Conservation (phyloP, 2,329 filamentous ascomycete species). For the Pseudogymnoascus sp. region DNA sequence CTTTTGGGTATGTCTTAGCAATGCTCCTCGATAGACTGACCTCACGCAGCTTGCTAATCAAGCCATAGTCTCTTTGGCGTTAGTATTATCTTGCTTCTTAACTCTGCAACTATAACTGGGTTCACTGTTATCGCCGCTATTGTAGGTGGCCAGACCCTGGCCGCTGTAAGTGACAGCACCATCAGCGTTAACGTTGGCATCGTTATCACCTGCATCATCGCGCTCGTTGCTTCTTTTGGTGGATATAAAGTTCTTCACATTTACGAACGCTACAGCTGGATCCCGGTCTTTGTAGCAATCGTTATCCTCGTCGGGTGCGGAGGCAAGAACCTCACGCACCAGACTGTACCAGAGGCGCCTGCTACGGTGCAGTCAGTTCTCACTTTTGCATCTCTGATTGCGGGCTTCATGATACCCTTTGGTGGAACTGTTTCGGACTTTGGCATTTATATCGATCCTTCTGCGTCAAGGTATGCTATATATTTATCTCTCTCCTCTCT, state of each 20-base stretch:
- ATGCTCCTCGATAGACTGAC: slow-evolving; percentile 13
- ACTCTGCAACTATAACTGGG: slow-evolving; percentile 55
- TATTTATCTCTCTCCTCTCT: slow-evolving; percentile 19
- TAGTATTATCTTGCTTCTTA: slow-evolving; percentile 52
- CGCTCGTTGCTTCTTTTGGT: slow-evolving; percentile 54
- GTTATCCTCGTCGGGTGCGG: slow-evolving; percentile 48
- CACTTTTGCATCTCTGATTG: slow-evolving; percentile 53
- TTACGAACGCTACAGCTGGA: slow-evolving; percentile 51
- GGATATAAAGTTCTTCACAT: slow-evolving; percentile 50
- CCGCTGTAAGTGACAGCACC: slow-evolving; percentile 42
- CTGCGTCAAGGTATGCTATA: slow-evolving; percentile 38
- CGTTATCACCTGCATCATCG: slow-evolving; percentile 49
- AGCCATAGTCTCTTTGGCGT: slow-evolving; percentile 45
- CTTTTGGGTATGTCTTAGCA: slow-evolving; percentile 41
- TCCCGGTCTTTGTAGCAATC: slow-evolving; percentile 47
- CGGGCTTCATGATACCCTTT: slow-evolving; percentile 58
- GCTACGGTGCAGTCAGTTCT: slow-evolving; percentile 41
- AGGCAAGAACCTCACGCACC: slow-evolving; percentile 41
- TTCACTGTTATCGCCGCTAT: slow-evolving; percentile 56
- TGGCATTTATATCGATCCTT: slow-evolving; percentile 52
- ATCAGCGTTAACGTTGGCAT: slow-evolving; percentile 51
- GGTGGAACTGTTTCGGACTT: slow-evolving; percentile 52
- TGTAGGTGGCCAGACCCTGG: slow-evolving; percentile 51
- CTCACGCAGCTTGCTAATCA: slow-evolving; percentile 13
- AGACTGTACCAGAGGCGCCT: slow-evolving; percentile 34